Conservation (phyloP, 352 stramenopile genomes). For the Aphanomyces astaci region DNA sequence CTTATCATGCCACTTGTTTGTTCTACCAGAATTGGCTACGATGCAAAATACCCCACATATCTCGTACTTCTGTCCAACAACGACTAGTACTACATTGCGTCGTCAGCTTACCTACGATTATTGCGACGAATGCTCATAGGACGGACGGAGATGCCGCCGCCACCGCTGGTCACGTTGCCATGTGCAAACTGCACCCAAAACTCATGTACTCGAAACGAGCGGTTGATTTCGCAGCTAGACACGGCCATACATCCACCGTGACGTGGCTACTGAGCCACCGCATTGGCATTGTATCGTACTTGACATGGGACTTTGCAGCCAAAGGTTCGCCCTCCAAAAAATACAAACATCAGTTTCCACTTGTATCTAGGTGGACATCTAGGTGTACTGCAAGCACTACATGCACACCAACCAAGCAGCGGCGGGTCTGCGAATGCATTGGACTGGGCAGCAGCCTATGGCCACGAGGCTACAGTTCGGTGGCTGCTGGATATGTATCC, state of each 20-base stretch:
- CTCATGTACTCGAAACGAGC: not conserved
- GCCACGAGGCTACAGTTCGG: not conserved
- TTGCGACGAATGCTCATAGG: not conserved
- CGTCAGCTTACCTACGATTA: too few species aligned
- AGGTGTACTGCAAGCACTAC: not conserved
- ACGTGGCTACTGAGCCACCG: not conserved
- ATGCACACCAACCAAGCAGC: not conserved
- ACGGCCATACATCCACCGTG: not conserved
- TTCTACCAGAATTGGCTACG: too few species aligned
- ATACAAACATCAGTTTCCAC: too few species aligned
- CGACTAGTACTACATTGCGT: too few species aligned
- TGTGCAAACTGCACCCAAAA: not conserved
- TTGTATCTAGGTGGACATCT: slow-evolving; percentile 2
- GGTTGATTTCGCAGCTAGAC: not conserved
- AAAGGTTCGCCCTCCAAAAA: too few species aligned
- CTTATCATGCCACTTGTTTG: too few species aligned
- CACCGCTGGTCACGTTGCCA: not conserved
- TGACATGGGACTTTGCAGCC: slow-evolving; percentile 2
- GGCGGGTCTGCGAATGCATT: not conserved
- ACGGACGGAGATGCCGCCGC: not conserved
- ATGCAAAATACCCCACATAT: too few species aligned
- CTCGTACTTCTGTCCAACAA: too few species aligned
- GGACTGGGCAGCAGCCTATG: slow-evolving; percentile 3
- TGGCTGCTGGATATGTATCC: slow-evolving; percentile 1
- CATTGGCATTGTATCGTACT: not conserved